A percentile compares a stretch with the other conserved stretches of the same genome.
Evolutionary conservation across 1,284 basidiomycete genomes (phyloP).

Genomic region (Microbotryum saponariae): DNA sequence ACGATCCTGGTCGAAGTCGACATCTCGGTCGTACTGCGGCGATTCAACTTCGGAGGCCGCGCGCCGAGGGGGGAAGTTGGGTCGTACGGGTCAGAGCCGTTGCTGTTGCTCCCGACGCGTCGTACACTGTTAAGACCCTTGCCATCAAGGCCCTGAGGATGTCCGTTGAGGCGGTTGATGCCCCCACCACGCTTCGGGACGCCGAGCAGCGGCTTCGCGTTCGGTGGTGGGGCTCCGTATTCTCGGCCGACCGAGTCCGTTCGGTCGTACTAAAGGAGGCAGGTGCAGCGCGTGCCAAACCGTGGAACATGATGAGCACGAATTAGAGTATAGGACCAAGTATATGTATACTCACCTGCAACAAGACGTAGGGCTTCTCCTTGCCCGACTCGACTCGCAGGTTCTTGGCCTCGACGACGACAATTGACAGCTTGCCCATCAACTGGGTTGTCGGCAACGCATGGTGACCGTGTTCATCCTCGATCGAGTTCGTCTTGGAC

Average conservation of each 20-base stretch:
- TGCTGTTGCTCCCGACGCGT: no score
- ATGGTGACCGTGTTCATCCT: slow-evolving; percentile 3
- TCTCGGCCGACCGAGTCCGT: slow-evolving; percentile 29
- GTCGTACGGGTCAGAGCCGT: no score
- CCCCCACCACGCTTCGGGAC: no score
- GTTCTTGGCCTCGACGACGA: slow-evolving; percentile 25
- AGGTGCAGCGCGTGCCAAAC: not conserved
- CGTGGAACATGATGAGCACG: not conserved
- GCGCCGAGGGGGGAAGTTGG: no score
- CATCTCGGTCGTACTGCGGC: not conserved
- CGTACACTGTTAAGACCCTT: no score
- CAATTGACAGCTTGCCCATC: slow-evolving; percentile 20
- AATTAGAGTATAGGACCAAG: not conserved
- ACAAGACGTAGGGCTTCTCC: slow-evolving; percentile 27
- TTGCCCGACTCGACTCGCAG: slow-evolving; percentile 5
- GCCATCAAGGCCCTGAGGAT: no score
- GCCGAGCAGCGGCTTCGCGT: not conserved
- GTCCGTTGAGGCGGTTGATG: no score
- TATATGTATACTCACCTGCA: slow-evolving; percentile 11
- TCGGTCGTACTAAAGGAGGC: slow-evolving; percentile 17
- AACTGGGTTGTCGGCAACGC: slow-evolving; percentile 15
- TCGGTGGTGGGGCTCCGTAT: slow-evolving; percentile 21
- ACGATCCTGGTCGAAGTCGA: not conserved
- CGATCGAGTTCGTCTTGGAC: not conserved
- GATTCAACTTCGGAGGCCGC: not conserved